Evolutionary conservation across 2,329 filamentous ascomycete species (phyloP), one percentile per base, ranked within the genome.

Genomic region (Lachnellula occidentalis): DNA sequence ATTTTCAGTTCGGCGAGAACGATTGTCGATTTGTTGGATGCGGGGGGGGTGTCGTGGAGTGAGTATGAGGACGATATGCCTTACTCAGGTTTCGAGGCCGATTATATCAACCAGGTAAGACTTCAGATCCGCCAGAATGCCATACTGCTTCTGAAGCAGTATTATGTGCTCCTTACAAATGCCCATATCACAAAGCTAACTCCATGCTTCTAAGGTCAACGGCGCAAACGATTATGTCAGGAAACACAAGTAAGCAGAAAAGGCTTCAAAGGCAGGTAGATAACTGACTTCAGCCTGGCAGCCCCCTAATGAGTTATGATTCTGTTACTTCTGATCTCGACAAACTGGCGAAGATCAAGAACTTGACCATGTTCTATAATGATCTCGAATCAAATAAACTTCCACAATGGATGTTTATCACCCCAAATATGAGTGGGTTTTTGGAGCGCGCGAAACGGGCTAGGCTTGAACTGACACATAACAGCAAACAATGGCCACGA

Each of bases 61-160:
- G 77, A 84, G 62, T 92, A 92, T 72, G 80, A 90, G 67, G 87
- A 92, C 67, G 83, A 88, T 66, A 78, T 86, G 76, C 88, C 88
- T 1, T 90, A 82, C 70, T 76, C 81, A 2, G 88, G 89, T 11
- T 92, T 83, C 70, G 78, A 88, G 67, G 87, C 86, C 27, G 67
- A 69, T 34, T 88, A 74, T 66, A 75, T 81, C 50, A 89, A 90
- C 70, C 81, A 82, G 60, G 58, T 80, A 60, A 87, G 78, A 77
- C 78, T n/a, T n/a, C n/a, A n/a, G n/a, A n/a, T n/a, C 27, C 27
- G 43, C 31, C 5, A 46, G 43, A 12, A 22, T 24, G 12, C 14
- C 22, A 4, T 9, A 27, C 9, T 31, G 9, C 9, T 2, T 31
- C 9, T 31, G 27, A 9, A 31, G 27, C 2, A 31, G 4, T 31